Percentiles rank a stretch among this genome's conserved stretches.
Conservation (phyloP, 208 protist species). For the Spongospora subterranea region DNA sequence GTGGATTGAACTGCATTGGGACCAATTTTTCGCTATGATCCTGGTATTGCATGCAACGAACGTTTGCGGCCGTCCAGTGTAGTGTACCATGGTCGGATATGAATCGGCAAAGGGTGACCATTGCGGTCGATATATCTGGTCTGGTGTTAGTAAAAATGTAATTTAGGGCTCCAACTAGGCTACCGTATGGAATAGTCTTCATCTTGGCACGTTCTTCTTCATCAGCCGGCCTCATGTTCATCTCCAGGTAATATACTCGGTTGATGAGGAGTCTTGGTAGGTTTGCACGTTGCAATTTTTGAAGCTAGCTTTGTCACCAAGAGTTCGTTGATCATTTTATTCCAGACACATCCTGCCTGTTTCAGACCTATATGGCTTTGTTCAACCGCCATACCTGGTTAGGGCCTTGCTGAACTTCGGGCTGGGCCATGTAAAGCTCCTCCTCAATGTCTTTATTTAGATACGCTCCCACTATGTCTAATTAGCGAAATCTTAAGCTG, state of each 20-base stretch:
- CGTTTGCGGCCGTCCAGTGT: background rate
- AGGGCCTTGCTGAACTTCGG: background rate
- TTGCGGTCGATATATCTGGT: background rate
- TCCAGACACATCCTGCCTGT: background rate
- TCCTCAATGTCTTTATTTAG: background rate
- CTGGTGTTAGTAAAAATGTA: background rate
- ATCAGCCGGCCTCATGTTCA: background rate
- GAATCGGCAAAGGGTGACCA: background rate
- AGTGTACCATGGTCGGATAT: background rate
- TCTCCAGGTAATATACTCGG: background rate
- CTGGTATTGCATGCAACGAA: too few relatives aligned
- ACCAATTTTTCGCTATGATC: too few relatives aligned
- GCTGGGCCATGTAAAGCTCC: background rate
- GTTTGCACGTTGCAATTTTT: background rate
- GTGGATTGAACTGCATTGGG: too few relatives aligned
- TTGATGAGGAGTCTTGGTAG: background rate
- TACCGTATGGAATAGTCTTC: background rate
- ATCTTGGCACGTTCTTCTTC: background rate
- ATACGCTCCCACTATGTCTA: background rate
- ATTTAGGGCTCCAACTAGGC: background rate
- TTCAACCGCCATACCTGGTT: background rate
- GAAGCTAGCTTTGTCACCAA: background rate
- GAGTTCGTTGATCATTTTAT: background rate
- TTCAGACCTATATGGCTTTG: background rate
- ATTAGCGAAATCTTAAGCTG: background rate